Conservation (phyloP, 495 filamentous ascomycete genomes). For the Annulohypoxylon stygium region DNA sequence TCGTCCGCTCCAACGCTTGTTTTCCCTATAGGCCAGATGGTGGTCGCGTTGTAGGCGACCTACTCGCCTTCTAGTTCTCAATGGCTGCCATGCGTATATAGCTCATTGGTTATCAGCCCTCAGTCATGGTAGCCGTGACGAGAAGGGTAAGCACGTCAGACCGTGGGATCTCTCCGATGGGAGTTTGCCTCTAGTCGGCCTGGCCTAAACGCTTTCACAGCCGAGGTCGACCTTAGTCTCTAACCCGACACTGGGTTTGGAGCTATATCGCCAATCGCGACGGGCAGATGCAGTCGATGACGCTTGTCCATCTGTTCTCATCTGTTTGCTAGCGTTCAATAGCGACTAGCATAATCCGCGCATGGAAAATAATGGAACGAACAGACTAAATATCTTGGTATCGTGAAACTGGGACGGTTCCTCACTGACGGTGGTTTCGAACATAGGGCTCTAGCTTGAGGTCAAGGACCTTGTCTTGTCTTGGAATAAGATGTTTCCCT, state of each 20-base stretch:
- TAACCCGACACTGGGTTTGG: conserved; percentile 2
- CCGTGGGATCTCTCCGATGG: conserved; percentile 25
- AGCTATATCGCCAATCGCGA: conserved; percentile 18
- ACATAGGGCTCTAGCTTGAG: conserved; percentile 8
- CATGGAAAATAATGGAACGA: conserved; percentile 8
- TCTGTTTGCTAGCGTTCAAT: conserved; percentile 27
- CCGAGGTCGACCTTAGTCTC: conserved; percentile 18
- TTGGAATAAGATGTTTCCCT: conserved; percentile 20
- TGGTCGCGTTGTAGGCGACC: conserved; percentile 42
- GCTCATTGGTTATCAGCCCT: conserved; percentile 35
- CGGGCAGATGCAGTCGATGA: conserved; percentile 26
- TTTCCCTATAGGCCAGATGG: conserved; percentile 32
- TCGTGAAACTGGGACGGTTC: conserved; percentile 2
- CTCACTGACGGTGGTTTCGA: conserved; percentile 1
- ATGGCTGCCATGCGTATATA: conserved; percentile 44
- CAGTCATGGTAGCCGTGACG: conserved; percentile 27
- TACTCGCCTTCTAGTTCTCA: conserved; percentile 31
- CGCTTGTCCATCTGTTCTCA: conserved; percentile 38
- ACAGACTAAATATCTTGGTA: neutral
- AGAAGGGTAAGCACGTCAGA: conserved; percentile 41
- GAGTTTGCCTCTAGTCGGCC: conserved; percentile 18
- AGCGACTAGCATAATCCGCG: conserved; percentile 27
- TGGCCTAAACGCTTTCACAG: conserved; percentile 13
- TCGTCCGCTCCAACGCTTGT: conserved; percentile 16
- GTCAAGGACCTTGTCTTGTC: conserved; percentile 34